Percentiles rank a stretch among this genome's conserved stretches.
These are phyloP conservation scores for Pachyrhizus erosus DNA, from an alignment of 306 rosid species.

Conservation along the genomic window DNA sequence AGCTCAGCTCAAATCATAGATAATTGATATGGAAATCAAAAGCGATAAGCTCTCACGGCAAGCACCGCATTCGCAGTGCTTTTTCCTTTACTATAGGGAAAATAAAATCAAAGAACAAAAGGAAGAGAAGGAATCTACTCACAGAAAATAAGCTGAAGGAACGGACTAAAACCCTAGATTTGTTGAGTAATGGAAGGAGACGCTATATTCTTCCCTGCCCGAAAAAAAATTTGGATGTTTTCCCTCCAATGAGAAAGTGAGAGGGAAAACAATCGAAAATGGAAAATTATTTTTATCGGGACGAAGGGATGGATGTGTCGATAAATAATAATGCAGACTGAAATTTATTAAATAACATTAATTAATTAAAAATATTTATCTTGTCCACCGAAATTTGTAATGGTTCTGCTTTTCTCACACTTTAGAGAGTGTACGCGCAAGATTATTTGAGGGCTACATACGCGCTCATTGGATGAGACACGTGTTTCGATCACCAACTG, in stretches of 20 bases:
- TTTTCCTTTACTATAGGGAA: neutral
- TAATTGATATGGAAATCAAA: slow-evolving; percentile 46
- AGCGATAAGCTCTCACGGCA: slow-evolving; percentile 7
- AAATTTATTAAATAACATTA: neutral
- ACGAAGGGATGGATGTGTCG: slow-evolving; percentile 51
- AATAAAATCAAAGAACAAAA: neutral
- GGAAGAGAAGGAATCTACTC: slow-evolving; percentile 1
- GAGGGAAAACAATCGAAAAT: slow-evolving; percentile 80
- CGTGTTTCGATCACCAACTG: slow-evolving; percentile 1
- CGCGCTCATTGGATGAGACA: slow-evolving; percentile 23
- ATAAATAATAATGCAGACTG: slow-evolving; percentile 32
- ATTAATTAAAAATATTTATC: slow-evolving; percentile 2
- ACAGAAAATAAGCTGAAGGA: slow-evolving; percentile 39
- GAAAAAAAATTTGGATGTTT: slow-evolving; percentile 50
- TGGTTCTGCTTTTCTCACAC: neutral
- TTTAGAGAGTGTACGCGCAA: neutral
- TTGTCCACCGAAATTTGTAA: slow-evolving; percentile 38
- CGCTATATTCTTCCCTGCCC: slow-evolving; percentile 32
- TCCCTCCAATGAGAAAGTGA: slow-evolving; percentile 90
- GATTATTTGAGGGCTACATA: neutral
- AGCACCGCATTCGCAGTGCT: slow-evolving; percentile 13
- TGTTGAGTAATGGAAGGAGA: slow-evolving; percentile 43
- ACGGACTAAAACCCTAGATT: slow-evolving; percentile 59
- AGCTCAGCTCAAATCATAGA: slow-evolving; percentile 6
- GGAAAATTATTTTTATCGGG: slow-evolving; percentile 57